Evolutionary conservation across 345 rosid genomes (phyloP).

Genomic region (Salix suchowensis): DNA sequence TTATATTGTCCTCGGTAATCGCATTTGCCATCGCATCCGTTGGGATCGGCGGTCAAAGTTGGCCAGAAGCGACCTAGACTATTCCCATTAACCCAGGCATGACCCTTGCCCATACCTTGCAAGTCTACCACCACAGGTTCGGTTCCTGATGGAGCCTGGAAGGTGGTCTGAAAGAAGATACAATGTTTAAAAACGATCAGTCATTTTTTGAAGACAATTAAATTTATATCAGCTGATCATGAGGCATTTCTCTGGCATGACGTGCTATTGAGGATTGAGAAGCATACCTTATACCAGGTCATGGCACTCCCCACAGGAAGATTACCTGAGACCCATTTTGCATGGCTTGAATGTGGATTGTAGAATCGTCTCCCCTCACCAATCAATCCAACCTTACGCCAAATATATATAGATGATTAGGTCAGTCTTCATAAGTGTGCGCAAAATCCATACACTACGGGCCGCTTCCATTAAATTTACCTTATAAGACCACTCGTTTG

Average conservation of each 20-base stretch:
- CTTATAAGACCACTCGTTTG: slow-evolving; percentile 7
- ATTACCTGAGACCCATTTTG: background rate
- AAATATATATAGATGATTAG: background rate
- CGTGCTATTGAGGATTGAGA: background rate
- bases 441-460: no score
- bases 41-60: background rate
- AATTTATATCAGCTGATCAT: background rate
- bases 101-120: slow-evolving; percentile 22
- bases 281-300: slow-evolving; percentile 22
- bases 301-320: slow-evolving; percentile 1
- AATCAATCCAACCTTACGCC: background rate
- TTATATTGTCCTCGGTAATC: slow-evolving; percentile 8
- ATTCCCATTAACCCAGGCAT: slow-evolving; percentile 19
- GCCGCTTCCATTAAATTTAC: background rate
- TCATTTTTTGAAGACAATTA: no score
- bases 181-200: no score
- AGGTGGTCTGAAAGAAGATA: slow-evolving; percentile 1
- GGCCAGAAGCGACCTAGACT: slow-evolving; percentile 7
- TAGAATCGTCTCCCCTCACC: slow-evolving; percentile 1
- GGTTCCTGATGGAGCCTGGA: slow-evolving; percentile 11
- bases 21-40: background rate
- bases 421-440: no score
- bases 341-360: background rate
- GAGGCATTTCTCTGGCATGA: background rate
- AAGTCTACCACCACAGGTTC: slow-evolving; percentile 17